phyloP scores from a whole-genome alignment of 768 basidiomycete species.

The Clitopilus hobsonii region DNA sequence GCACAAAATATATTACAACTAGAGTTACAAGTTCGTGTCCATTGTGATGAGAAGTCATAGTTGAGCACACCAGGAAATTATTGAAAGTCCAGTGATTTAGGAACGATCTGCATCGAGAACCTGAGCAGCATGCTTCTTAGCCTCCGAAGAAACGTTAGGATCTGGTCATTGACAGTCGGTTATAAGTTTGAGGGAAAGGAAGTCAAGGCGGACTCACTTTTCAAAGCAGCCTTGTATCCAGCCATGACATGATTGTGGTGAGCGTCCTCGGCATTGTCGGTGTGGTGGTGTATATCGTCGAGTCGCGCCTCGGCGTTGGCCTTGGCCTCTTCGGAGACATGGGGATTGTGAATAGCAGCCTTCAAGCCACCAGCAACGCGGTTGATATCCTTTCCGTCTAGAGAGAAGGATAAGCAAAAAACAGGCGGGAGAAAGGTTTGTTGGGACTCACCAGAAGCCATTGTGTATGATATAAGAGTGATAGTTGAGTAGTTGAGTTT shows the following conservation, averaged over 20 bases:
- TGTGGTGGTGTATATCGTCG: conserved; percentile 6
- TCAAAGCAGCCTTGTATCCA: conserved; percentile 25
- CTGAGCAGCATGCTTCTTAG: conserved; percentile 12
- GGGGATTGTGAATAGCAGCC: conserved; percentile 36
- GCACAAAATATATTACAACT: not conserved
- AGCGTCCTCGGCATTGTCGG: not conserved
- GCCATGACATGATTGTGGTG: conserved; percentile 26
- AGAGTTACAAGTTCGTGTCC: not conserved
- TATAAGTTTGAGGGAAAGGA: not conserved
- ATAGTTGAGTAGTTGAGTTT: not conserved
- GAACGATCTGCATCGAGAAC: conserved; percentile 10
- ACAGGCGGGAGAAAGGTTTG: not conserved
- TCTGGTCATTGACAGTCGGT: conserved; percentile 6
- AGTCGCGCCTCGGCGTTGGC: conserved; percentile 29
- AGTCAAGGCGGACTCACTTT: conserved; percentile 14
- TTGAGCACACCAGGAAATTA: not conserved
- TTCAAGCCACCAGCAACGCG: conserved; percentile 1
- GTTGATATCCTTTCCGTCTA: not conserved
- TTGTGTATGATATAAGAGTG: not conserved
- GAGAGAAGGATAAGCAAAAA: not conserved
- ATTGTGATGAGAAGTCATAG: not conserved
- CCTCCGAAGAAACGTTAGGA: conserved; percentile 11
- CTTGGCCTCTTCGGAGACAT: conserved; percentile 49
- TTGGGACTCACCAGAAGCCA: not conserved
- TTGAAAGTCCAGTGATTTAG: too few species aligned